Base-by-base conservation (phyloP, 495 filamentous ascomycete genomes). In the Cudoniella acicularis region DNA sequence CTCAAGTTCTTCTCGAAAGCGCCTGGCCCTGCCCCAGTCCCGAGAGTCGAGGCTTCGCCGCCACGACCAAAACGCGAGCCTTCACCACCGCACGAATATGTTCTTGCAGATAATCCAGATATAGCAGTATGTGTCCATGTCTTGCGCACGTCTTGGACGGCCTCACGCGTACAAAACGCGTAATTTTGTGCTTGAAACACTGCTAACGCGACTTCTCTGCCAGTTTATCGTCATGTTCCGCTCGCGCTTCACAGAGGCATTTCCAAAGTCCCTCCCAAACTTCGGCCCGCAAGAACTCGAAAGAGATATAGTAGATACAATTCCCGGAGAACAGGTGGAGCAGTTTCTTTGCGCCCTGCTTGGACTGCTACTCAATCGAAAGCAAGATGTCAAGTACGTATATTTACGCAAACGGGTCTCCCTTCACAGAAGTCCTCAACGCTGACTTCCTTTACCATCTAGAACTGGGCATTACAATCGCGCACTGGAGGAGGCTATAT, bases 171-270 rank as follows among this genome's bases (percentile, higher is more conserved):
- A 63, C 21, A 61, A 68, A 68, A 64, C 64, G 66, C 66, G 66
- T 63, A 24, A 47, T 59, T 74, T 75, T 49, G 55, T 61, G 58
- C 61, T 73, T 68, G 64, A 66, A 75, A 54, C 59, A 64, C 65
- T 69, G 63, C 51, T 64, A 51, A 56, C 64, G 45, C 59, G 45
- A 43, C 56, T 63, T 70, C 66, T 49, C 56, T 52, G 42, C n/a
- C 72, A 97, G 92, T 96, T 98, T 72, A 90, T 98, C 72, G 90
- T 96, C 64, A 96, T 92, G 90, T 98, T 96, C 72, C 88, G 93
- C 69, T 85, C 90, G 73, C 89, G 94, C 67, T 98, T 98, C 70
- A 85, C 80, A 70, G 91, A 96, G 43, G 87, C 83, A 57, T 92
- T 98, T 61, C 87, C 91, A 27, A 90, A 91, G 69, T 91, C 89